Percentiles rank a stretch among this genome's conserved stretches.
Evolutionary conservation across 257 asterid species (phyloP).

Genomic region (Jaltomata sinuosa): DNA sequence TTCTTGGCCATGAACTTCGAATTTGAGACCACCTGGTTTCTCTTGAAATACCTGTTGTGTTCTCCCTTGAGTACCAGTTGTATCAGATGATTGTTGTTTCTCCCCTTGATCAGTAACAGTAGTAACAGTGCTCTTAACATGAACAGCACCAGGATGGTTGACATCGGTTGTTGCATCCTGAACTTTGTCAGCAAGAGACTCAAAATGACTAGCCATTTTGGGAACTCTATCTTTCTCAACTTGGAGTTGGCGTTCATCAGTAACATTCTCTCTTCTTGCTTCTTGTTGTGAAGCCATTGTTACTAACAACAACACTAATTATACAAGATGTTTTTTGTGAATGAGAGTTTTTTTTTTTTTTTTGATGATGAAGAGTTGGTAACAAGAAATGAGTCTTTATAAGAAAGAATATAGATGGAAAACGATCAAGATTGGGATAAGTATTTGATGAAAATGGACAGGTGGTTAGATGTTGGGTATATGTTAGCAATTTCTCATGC

Average conservation of each 20-base stretch:
- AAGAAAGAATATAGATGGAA: background rate
- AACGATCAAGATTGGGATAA: background rate
- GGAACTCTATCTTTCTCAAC: slow-evolving; percentile 52
- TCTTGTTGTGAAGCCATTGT: slow-evolving; percentile 45
- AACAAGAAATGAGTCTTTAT: background rate
- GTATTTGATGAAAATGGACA: background rate
- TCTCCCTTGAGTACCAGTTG: background rate
- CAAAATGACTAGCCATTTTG: slow-evolving; percentile 40
- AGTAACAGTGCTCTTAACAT: background rate
- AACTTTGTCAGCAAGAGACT: slow-evolving; percentile 32
- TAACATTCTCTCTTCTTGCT: slow-evolving; percentile 27
- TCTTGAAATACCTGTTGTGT: background rate
- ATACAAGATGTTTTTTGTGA: background rate
- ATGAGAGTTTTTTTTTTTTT: too few species aligned
- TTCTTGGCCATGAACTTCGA: slow-evolving; percentile 1
- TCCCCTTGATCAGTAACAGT: background rate
- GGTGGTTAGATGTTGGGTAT: background rate
- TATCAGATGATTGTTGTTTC: background rate
- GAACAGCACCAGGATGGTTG: background rate
- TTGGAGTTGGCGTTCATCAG: slow-evolving; percentile 13
- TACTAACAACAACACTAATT: background rate
- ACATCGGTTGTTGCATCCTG: background rate
- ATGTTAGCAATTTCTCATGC: background rate
- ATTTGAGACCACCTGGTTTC: slow-evolving; percentile 13
- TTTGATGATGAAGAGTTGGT: background rate